A percentile compares a stretch with the other conserved stretches of the same genome.
These are phyloP conservation scores for Halophytophthora polymorphica DNA, from an alignment of 352 stramenopile species.

Conservation along the genomic window DNA sequence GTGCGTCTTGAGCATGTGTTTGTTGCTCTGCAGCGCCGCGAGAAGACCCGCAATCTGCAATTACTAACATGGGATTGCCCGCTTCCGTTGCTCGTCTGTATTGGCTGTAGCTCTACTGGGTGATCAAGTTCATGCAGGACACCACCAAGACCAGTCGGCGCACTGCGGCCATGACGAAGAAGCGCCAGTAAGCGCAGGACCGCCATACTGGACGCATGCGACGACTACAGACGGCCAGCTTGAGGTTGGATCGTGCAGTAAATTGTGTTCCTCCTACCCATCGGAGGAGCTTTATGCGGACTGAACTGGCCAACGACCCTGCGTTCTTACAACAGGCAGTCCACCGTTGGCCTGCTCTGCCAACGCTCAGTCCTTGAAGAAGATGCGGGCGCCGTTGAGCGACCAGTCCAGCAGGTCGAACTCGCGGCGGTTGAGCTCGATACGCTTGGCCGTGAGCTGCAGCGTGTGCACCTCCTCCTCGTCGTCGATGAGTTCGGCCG, in stretches of 20 bases:
- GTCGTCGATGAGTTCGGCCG: conserved; percentile 80
- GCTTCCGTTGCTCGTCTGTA: not conserved
- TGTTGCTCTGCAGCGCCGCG: conserved; percentile 1
- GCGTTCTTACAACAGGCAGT: too few species aligned
- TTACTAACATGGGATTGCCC: not conserved
- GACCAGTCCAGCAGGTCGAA: conserved; percentile 90
- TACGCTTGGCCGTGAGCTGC: conserved; percentile 84
- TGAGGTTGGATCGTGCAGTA: too few species aligned
- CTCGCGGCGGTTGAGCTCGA: conserved; percentile 84
- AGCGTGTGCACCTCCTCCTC: conserved; percentile 86
- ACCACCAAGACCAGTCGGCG: conserved; percentile 38
- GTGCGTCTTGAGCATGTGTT: conserved; percentile 19
- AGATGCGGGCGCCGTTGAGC: conserved; percentile 88
- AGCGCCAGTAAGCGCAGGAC: conserved; percentile 53
- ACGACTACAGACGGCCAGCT: too few species aligned
- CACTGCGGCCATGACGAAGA: conserved; percentile 42
- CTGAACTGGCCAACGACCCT: too few species aligned
- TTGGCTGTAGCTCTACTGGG: conserved; percentile 47
- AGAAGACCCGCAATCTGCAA: too few species aligned
- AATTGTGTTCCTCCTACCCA: too few species aligned
- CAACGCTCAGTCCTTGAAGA: conserved; percentile 82
- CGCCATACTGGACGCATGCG: too few species aligned
- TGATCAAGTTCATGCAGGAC: conserved; percentile 59
- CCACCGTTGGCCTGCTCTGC: too few species aligned
- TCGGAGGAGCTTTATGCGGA: too few species aligned